Base-by-base conservation (phyloP, 164 flowering plant species). In the Sextonia rubra region DNA sequence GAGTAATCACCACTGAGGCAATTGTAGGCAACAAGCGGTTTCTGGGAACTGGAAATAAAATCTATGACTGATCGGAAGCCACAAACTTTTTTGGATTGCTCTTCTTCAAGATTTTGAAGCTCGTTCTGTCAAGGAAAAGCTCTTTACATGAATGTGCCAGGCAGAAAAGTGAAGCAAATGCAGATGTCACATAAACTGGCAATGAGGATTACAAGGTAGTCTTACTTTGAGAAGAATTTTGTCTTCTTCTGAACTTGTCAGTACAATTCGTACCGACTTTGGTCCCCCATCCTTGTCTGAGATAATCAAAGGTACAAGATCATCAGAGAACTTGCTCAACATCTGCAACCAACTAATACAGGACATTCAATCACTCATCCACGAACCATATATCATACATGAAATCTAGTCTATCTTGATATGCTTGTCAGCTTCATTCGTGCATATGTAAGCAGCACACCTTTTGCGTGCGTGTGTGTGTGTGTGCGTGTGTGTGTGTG, bases 11-110 rank as follows among this genome's bases (percentile, higher is more conserved):
- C 98, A 77, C 81, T 81, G 66, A 94, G 87, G 75, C 92, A 87
- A 84, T 89, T 85, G 82, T 83, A 83, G 73, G 88, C 82, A 73
- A 92, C 82, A 79, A 92, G 75, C 69, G 97, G 95, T 82, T 87
- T 94, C 85, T 85, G 81, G 56, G 98, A 91, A 82, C 85, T 82
- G 65, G 97, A 89, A 73, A 94, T 87, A 81, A 85, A 76, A 71
- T 94, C 97, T 64, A 94, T 89, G 86, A 94, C 95, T 82, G 91
- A 97, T 71, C 97, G 82, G 64, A 94, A 94, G 55, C 97, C 98
- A 75, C 93, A 85, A 24, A 85, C 61, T 72, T 71, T 82, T 81
- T 74, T 84, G 71, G 71, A 83, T 63, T 84, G 83, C 78, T 88
- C 90, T 20, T 86, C 86, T 78, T 94, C 97, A 44, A 77, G 72